Conservation (phyloP, 345 rosid genomes). For the Cardiospermum halicacabum region DNA sequence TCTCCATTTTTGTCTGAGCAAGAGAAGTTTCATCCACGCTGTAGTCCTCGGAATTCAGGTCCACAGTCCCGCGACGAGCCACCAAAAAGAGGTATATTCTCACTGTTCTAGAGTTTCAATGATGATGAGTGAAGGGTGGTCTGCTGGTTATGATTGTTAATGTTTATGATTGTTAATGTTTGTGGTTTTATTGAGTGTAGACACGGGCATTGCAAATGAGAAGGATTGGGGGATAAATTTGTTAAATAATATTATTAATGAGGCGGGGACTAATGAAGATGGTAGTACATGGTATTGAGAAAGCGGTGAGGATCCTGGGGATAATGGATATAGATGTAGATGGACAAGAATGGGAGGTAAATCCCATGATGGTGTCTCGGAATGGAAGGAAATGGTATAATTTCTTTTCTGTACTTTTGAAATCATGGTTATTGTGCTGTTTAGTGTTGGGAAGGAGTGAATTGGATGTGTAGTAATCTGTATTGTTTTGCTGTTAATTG, state of each 20-base stretch:
- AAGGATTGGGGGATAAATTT: constrained; percentile 94
- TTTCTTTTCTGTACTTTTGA: constrained; percentile 11
- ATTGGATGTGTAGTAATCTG: not conserved
- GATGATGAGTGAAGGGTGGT: not conserved
- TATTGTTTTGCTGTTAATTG: not conserved
- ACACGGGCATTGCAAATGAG: constrained; percentile 98
- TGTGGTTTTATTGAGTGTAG: constrained; percentile 32
- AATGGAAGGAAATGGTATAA: constrained; percentile 93
- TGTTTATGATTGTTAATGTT: constrained; percentile 7
- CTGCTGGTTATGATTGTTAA: constrained; percentile 8
- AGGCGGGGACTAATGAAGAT: constrained; percentile 88
- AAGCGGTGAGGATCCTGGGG: constrained; percentile 79
- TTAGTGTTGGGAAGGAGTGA: constrained; percentile 9
- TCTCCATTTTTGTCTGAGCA: constrained; percentile 62
- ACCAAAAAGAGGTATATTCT: constrained; percentile 81
- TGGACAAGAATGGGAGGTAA: constrained; percentile 97
- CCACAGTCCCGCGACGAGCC: constrained; percentile 93
- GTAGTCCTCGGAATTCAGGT: constrained; percentile 75
- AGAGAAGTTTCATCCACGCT: constrained; percentile 73
- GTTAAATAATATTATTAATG: constrained; percentile 74
- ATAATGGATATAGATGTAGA: constrained; percentile 91
- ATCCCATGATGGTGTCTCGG: constrained; percentile 71
- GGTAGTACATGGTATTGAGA: constrained; percentile 89
- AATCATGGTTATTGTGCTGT: constrained; percentile 12
- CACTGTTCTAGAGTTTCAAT: not conserved